Base-by-base conservation (phyloP, 495 filamentous ascomycete genomes). In the Tuber borchii region DNA sequence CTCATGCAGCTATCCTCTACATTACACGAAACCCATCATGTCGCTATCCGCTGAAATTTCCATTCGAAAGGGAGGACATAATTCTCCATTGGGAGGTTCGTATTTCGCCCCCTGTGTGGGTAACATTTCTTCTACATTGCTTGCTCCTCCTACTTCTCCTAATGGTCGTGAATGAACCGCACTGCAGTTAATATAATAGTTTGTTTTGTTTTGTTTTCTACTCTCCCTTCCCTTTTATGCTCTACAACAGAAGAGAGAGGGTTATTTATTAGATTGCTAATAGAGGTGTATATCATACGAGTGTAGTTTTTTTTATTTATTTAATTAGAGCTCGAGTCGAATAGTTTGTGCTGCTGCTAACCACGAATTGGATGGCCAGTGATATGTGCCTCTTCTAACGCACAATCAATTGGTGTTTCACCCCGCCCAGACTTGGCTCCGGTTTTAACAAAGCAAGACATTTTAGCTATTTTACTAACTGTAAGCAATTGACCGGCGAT, bases 21-120 rank as follows among this genome's bases (percentile, higher is more conserved):
- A 65, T 26, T 65, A 31, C 56, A 65, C 56, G n/a, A 65, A 65
- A 65, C 56, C 56, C 26, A 31, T 65, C 56, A 65, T 65, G 56
- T 65, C n/a, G 56, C 56, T 65, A 65, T 17, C 56, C 56, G n/a
- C 14, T 65, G 56, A 65, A 65, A 65, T 31, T 14, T 65, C 3
- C 7, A 56, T 56, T 26, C 51, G 51, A 56, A 56, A 26, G 51
- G n/a, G 26, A 31, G 56, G 26, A 65, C 17, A 65, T 26, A 31
- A 16, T 31, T 16, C 56, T 65, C 10, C 56, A 56, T 56, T 56
- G 22, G 51, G 22, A 6, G 8, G 51, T 26, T 56, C n/a, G 10
- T 26, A 56, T 56, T 26, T 26, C 22, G 51, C n/a, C n/a, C 51
- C 51, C 14, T 56, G n/a, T 56, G 51, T 26, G 51, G 51, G 22